Conservation (phyloP, 176 grass and related monocot species). For the Oryza nivara region DNA sequence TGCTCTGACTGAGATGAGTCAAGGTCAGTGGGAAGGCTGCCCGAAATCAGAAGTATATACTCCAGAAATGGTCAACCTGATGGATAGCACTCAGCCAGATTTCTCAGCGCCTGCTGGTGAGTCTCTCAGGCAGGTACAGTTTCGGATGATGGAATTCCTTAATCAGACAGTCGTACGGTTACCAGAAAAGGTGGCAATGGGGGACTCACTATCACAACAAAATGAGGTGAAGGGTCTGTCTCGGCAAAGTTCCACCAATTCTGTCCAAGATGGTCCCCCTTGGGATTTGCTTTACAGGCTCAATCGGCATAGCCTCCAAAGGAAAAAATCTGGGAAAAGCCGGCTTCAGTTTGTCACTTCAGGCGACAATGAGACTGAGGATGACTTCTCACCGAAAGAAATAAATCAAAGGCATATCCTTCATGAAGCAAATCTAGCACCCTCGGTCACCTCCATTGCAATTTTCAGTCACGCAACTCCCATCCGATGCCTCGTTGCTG, state of each 20-base stretch:
- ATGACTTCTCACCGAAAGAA: constrained; percentile 73
- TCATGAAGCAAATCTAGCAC: constrained; percentile 45
- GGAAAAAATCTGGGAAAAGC: constrained; percentile 87
- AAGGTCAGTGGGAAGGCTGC: constrained; percentile 88
- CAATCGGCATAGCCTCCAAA: constrained; percentile 63
- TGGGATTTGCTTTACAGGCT: constrained; percentile 68
- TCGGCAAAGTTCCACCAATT: constrained; percentile 69
- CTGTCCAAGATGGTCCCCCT: constrained; percentile 61
- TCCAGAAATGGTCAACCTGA: constrained; percentile 70
- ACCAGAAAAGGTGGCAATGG: constrained; percentile 76
- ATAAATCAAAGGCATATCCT: constrained; percentile 42
- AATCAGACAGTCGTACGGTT: constrained; percentile 68
- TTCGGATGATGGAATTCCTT: constrained; percentile 82
- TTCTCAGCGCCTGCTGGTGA: constrained; percentile 80
- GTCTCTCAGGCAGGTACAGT: constrained; percentile 83
- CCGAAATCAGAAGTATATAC: constrained; percentile 79
- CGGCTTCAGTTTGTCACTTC: constrained; percentile 82
- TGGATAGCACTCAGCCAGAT: constrained; percentile 73
- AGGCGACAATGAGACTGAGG: constrained; percentile 67
- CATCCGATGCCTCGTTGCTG: constrained; percentile 70
- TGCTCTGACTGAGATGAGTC: constrained; percentile 79
- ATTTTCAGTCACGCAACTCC: constrained; percentile 75
- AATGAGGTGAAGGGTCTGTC: constrained; percentile 64
- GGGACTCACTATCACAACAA: constrained; percentile 52
- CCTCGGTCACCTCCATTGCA: constrained; percentile 50